Base-by-base conservation (phyloP, 1,284 basidiomycete genomes). In the Puccinia brachypodii region DNA sequence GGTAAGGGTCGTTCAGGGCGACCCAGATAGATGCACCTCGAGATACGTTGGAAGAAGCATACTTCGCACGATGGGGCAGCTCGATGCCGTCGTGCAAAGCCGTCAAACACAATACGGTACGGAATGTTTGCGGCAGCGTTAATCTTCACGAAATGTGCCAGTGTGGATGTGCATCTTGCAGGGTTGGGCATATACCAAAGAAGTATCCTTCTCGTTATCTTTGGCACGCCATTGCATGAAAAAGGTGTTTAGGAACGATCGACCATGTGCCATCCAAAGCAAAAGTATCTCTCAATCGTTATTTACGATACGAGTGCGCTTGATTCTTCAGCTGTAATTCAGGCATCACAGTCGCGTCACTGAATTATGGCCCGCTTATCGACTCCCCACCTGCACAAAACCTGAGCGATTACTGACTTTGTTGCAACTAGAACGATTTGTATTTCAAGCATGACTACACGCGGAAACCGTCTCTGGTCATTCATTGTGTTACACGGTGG, bases 1-100 rank as follows among this genome's bases (percentile, higher is more conserved):
- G 42, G 19, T 14, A 14, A 50, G 44, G 44, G 19, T 53, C 16
- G 6, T 50, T 31, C 14, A 53, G 33, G 33, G 36, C 33, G 33
- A 38, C 33, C 19, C 33, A 66, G 64, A 68, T n/a, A 42, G 66
- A 68, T 68, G 28, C 31, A n/a, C 66, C 66, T 68, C 36, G 66
- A 42, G 38, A 42, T 8, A 53, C n/a, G 16, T 64, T 9, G 19
- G 6, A 58, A 58, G 25, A 8, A 58, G 25, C 22, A 28, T 4
- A 58, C n/a, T 28, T 58, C 33, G 33, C 13, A 72, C n/a, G 47
- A 47, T 72, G 69, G 69, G 69, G 69, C 69, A 53, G 69, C 68
- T 47, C 25, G n/a, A 38, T 68, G 31, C 31, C 16, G 31, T 50
- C 44, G 13, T 14, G 19, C 69, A 53, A 28, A 28, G 4, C 40